Evolutionary conservation across 225 moss, liverwort and hornwort genomes (phyloP).

Genomic region (Polytrichum commune): DNA sequence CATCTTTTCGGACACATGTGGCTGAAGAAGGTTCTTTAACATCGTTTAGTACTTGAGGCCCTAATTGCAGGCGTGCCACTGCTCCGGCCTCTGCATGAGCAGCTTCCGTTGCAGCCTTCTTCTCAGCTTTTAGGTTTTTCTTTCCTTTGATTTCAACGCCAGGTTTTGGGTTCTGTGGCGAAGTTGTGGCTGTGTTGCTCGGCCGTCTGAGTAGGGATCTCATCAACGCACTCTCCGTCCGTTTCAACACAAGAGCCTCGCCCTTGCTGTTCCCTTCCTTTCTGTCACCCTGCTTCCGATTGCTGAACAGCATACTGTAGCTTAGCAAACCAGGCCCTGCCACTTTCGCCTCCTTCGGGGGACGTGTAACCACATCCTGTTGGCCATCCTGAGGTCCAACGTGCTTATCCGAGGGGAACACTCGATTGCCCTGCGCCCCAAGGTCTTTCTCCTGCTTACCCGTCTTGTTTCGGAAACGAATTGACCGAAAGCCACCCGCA

Average conservation of each 20-base stretch:
- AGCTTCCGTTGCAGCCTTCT: conserved; percentile 10
- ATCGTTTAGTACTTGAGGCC: neutral
- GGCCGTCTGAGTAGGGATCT: conserved; percentile 28
- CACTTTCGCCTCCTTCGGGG: conserved; percentile 13
- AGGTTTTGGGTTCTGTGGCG: conserved; percentile 10
- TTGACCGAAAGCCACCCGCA: conserved; percentile 30
- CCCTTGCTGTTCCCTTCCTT: conserved; percentile 25
- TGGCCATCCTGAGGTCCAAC: neutral
- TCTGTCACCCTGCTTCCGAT: conserved; percentile 25
- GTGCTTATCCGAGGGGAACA: conserved; percentile 25
- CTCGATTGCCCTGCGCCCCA: conserved; percentile 21
- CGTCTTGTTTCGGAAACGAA: conserved; percentile 26
- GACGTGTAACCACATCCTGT: neutral
- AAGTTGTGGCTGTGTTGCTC: conserved; percentile 3
- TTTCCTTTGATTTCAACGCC: conserved; percentile 14
- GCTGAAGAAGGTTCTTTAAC: neutral
- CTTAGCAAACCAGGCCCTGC: conserved; percentile 18
- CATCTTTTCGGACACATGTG: neutral
- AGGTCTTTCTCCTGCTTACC: conserved; percentile 30
- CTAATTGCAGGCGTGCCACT: neutral
- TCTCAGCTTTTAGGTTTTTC: conserved; percentile 17
- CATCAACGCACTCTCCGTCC: conserved; percentile 33
- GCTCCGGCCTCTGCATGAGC: conserved; percentile 15
- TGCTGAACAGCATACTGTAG: conserved; percentile 34
- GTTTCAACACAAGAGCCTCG: conserved; percentile 13